These are phyloP conservation scores for Capsicum rhomboideum DNA, from an alignment of 257 asterid genomes.

Conservation along the genomic window DNA sequence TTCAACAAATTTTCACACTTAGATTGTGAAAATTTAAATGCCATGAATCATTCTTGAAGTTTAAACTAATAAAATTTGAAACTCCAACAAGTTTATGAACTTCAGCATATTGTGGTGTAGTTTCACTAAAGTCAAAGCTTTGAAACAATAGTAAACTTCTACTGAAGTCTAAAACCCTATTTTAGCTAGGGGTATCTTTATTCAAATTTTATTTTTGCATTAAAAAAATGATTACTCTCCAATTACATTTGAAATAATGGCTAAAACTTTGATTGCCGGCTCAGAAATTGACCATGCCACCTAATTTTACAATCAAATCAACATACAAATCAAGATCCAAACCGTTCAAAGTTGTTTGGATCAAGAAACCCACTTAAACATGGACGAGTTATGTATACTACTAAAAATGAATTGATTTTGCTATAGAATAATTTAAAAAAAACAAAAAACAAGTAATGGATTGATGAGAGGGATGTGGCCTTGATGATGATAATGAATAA, in stretches of 20 bases:
- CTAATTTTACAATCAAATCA: not conserved
- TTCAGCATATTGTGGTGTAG: not conserved
- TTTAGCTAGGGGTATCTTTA: not conserved
- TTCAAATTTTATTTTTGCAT: not conserved
- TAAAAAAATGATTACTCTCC: not conserved
- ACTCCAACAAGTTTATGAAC: not conserved
- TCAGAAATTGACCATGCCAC: not conserved
- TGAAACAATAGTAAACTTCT: too few species aligned
- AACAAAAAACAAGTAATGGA: not conserved
- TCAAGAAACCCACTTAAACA: not conserved
- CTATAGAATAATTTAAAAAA: too few species aligned
- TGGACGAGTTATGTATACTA: not conserved
- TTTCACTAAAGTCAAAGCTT: not conserved
- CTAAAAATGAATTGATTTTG: not conserved
- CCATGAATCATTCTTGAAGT: too few species aligned
- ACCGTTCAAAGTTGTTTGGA: not conserved
- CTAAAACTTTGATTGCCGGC: not conserved
- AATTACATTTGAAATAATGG: not conserved
- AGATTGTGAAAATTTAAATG: too few species aligned
- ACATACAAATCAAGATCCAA: not conserved
- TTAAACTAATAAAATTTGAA: not conserved
- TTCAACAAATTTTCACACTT: not conserved
- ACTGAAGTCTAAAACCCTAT: not conserved
- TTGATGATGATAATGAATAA: constrained; percentile 13
- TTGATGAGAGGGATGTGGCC: constrained; percentile 12